phyloP scores from a whole-genome alignment of 2,329 filamentous ascomycete species.

The Gremmenia infestans region DNA sequence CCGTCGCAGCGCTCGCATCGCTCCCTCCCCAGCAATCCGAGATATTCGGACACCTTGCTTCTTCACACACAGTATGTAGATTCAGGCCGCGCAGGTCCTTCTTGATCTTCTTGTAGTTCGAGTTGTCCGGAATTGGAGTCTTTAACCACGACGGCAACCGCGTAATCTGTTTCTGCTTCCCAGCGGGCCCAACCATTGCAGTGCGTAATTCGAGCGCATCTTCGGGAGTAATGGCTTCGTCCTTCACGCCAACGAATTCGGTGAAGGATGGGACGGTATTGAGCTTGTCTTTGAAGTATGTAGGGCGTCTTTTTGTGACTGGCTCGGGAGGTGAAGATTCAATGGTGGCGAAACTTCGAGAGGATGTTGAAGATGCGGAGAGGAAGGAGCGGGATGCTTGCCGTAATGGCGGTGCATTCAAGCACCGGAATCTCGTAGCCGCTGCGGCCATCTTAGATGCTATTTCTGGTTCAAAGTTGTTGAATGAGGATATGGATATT shows the following conservation, averaged over 20 bases:
- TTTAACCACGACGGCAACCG: slow-evolving; percentile 92
- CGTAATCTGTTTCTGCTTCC: slow-evolving; percentile 59
- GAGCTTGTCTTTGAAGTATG: slow-evolving; percentile 33
- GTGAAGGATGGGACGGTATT: slow-evolving; percentile 49
- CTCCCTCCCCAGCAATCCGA: slow-evolving; percentile 95
- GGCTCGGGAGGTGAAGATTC: slow-evolving; percentile 22
- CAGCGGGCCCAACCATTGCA: slow-evolving; percentile 58
- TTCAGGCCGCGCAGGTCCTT: slow-evolving; percentile 83
- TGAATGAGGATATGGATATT: too few relatives aligned
- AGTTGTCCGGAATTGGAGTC: slow-evolving; percentile 80
- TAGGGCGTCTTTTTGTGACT: slow-evolving; percentile 27
- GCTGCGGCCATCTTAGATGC: slow-evolving; percentile 23
- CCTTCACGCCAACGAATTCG: slow-evolving; percentile 48
- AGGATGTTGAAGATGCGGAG: slow-evolving; percentile 14
- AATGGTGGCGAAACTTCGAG: slow-evolving; percentile 23
- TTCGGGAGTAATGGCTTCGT: slow-evolving; percentile 40
- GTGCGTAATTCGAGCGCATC: slow-evolving; percentile 58
- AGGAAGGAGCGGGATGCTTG: slow-evolving; percentile 19
- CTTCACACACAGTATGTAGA: slow-evolving; percentile 94
- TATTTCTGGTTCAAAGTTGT: too few relatives aligned
- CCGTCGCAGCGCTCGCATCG: slow-evolving; percentile 84
- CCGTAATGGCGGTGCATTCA: slow-evolving; percentile 26
- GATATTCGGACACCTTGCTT: slow-evolving; percentile 95
- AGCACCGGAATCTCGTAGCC: slow-evolving; percentile 24
- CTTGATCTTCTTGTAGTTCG: slow-evolving; percentile 93